Conservation (phyloP, 208 protist genomes). For the Hexamita inflata region DNA sequence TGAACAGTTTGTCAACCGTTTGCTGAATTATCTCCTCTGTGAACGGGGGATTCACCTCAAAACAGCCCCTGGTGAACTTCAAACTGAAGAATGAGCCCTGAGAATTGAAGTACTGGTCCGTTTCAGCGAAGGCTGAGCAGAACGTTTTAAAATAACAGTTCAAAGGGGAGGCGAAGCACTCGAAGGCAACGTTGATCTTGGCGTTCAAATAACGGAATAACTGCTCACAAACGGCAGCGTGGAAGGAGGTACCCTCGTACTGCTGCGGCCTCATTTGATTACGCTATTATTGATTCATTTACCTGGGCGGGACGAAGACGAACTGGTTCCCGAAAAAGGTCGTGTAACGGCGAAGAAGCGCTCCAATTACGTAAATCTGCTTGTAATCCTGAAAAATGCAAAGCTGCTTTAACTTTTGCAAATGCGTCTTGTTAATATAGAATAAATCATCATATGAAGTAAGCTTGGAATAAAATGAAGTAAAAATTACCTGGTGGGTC, state of each 20-base stretch:
- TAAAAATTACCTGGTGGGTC: background rate
- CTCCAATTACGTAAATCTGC: background rate
- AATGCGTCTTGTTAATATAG: background rate
- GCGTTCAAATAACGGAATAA: conserved; percentile 45
- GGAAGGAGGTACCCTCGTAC: conserved; percentile 28
- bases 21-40: conserved; percentile 54
- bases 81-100: conserved; percentile 63
- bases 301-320: too few relatives aligned
- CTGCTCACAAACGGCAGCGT: conserved; percentile 44
- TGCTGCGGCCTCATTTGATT: too few relatives aligned
- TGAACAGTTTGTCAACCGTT: conserved; percentile 37
- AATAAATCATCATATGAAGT: background rate
- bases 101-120: conserved; percentile 58
- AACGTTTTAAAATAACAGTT: conserved; percentile 59
- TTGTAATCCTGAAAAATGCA: background rate
- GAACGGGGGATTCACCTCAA: conserved; percentile 64
- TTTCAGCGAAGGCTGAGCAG: conserved; percentile 62
- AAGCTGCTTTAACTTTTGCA: conserved; percentile 4
- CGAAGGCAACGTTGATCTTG: conserved; percentile 51
- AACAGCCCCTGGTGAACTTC: conserved; percentile 47
- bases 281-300: too few relatives aligned
- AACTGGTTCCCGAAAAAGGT: conserved; percentile 34
- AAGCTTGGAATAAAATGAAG: background rate
- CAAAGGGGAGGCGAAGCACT: conserved; percentile 65
- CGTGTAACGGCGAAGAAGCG: conserved; percentile 24